Evolutionary conservation across 2,329 filamentous ascomycete genomes (phyloP), one percentile per base, ranked within the genome.

Genomic region (Coniochaeta sp.): DNA sequence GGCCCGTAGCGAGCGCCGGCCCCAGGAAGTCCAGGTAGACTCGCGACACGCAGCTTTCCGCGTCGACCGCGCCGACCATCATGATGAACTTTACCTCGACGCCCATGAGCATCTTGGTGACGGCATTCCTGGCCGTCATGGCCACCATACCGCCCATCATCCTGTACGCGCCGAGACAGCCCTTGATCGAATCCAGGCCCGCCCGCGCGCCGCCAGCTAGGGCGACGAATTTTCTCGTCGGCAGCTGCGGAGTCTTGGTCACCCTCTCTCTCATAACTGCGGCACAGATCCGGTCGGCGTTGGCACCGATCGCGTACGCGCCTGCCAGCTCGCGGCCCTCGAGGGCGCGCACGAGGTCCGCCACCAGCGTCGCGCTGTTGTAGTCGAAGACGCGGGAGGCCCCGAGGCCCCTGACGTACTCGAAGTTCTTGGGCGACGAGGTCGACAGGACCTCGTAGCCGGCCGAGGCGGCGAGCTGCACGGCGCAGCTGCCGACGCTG

Each of bases 401-500:
- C 26, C 58, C 58, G 47, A 59, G 47, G 4, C 30, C 12, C 34
- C 28, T 40, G 55, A 57, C 55, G 19, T 38, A 57, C 4, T 4
- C 17, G 34, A 57, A 57, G 34, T 57, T 57, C 7, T 12, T 24
- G 22, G 55, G 55, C 2, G 55, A 57, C 2, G 16, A 28, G 8
- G 55, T 57, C 7, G 55, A n/a, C 22, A 63, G 50, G n/a, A 64
- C 62, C 28, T 42, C 55, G 40, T 63, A 62, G 24, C 62, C 63
- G 2, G 62, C 40, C 54, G 60, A 60, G 7, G 44, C 40, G 44
- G 73, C 62, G 17, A 80, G 71, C 62, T 80, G 77, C 14, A 79
- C 72, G 4, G 74, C 75, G 47, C 72, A 74, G 62, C 71, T 71
- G 6, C 78, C 78, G 3, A 79, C 76, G 30, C 69, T 72, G 4